These are phyloP conservation scores for Suillus americanus DNA, from an alignment of 768 basidiomycete genomes.

Conservation along the genomic window DNA sequence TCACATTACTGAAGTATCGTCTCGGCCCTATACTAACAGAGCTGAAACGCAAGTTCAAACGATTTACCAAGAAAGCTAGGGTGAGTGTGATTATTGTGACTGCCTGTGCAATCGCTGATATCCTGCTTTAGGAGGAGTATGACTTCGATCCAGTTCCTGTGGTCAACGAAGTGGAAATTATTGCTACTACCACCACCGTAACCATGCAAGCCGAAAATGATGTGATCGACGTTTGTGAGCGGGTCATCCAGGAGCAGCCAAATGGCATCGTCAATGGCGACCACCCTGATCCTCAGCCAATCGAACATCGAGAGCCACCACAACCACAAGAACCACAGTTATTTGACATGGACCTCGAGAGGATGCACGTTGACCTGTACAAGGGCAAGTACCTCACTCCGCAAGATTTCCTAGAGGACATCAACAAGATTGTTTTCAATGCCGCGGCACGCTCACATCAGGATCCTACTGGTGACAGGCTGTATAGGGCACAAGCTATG, in stretches of 20 bases:
- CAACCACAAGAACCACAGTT: constrained; percentile 47
- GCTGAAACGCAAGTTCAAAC: constrained; percentile 89
- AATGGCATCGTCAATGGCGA: constrained; percentile 43
- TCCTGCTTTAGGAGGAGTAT: constrained; percentile 66
- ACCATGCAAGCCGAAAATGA: constrained; percentile 43
- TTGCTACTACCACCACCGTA: constrained; percentile 37
- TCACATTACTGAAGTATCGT: constrained; percentile 85
- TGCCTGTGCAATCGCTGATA: constrained; percentile 13
- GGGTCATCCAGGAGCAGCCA: constrained; percentile 27
- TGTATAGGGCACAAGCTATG: constrained; percentile 87
- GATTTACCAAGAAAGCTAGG: constrained; percentile 77
- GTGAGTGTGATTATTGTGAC: constrained; percentile 42
- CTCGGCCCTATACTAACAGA: constrained; percentile 88
- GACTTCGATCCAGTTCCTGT: constrained; percentile 44
- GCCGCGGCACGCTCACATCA: constrained; percentile 53
- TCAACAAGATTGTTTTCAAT: constrained; percentile 80
- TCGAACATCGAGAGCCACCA: constrained; percentile 26
- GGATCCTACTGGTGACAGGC: constrained; percentile 61
- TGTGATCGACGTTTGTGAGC: constrained; percentile 42
- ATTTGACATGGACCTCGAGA: constrained; percentile 89
- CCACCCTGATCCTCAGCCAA: constrained; percentile 16
- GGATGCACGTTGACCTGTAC: constrained; percentile 84
- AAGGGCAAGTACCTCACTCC: constrained; percentile 85
- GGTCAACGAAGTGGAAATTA: constrained; percentile 30
- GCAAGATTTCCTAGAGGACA: constrained; percentile 81